Base-by-base conservation (phyloP, 495 filamentous ascomycete species). In the Daldinia grandis region DNA sequence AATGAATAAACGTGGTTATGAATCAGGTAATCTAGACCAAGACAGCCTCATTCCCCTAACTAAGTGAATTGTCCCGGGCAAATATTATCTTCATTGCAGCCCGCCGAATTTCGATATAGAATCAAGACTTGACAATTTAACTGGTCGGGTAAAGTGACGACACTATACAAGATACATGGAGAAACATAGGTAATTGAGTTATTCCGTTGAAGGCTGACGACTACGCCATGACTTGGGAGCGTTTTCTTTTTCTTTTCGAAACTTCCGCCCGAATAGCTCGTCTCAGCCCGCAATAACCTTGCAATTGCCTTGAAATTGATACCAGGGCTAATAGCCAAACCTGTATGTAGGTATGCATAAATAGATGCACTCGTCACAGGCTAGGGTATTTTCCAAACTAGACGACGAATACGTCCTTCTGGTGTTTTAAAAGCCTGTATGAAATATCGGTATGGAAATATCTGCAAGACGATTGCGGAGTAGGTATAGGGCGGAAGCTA, bases 251-350 rank as follows among this genome's bases (percentile, higher is more conserved):
- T 49, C 9, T 6, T 64, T 73, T 69, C 70, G 70, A 73, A 73
- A 73, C 70, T 73, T 73, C 70, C 70, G 70, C 14, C n/a, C 61
- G 61, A 64, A 58, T 73, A 73, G 65, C 51, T 73, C 70, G 70
- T 73, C 70, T 73, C 70, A 73, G 70, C 70, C 65, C 61, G 56
- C 38, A 47, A 10, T n/a, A 73, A 73, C 65, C 70, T 73, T 68
- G 70, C 33, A 40, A 44, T 47, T 12, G 57, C 65, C 70, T 73
- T 68, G 70, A 27, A 40, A 44, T 47, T 12, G 57, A 31, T 66
- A 55, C 65, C 51, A 17, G 61, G 70, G 64, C 70, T 58, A 28
- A 59, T 37, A 53, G 47, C 70, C 70, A 73, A 69, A 66, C 4
- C 65, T 44, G 24, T 14, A 8, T 27, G 25, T 14, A 8, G 15